These are phyloP conservation scores for Candida loeiensis DNA, from an alignment of 805 yeast species.

Conservation along the genomic window DNA sequence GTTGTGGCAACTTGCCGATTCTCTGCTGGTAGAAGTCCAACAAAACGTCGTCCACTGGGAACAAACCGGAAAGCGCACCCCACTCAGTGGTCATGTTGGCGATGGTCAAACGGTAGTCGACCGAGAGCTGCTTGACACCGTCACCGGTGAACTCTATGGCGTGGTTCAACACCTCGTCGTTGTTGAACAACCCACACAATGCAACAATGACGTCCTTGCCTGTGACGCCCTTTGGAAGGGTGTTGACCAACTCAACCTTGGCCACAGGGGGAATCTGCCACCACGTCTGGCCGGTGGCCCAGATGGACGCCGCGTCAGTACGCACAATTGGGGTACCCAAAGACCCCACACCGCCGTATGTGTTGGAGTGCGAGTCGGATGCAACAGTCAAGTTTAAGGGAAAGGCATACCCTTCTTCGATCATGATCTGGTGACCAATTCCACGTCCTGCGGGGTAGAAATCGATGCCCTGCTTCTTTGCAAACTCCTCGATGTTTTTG, in stretches of 20 bases:
- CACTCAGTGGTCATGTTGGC: conserved; percentile 98
- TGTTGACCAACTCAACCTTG: conserved; percentile 78
- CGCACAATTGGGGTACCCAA: conserved; percentile 97
- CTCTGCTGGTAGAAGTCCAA: conserved; percentile 66
- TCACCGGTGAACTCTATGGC: conserved; percentile 93
- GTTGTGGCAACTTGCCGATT: conserved; percentile 57
- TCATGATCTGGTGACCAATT: conserved; percentile 98
- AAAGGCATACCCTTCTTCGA: conserved; percentile 97
- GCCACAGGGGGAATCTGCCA: conserved; percentile 99
- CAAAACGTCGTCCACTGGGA: conserved; percentile 87
- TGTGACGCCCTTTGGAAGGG: conserved; percentile 79
- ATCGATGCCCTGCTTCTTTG: conserved; percentile 86
- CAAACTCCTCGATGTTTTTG: conserved; percentile 82
- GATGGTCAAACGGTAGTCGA: conserved; percentile 85
- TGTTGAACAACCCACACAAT: conserved; percentile 87
- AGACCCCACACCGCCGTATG: conserved; percentile 95
- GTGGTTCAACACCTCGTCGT: conserved; percentile 89
- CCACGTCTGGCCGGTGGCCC: conserved; percentile 99
- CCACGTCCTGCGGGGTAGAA: conserved; percentile 99
- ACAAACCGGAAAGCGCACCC: conserved; percentile 96
- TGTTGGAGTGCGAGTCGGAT: conserved; percentile 95
- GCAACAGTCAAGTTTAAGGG: conserved; percentile 93
- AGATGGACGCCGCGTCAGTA: conserved; percentile 97
- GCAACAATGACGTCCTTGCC: conserved; percentile 98
- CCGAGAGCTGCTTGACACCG: conserved; percentile 61